phyloP scores from a whole-genome alignment of 1,284 basidiomycete genomes.

The Cryptococcus deneoformans region DNA sequence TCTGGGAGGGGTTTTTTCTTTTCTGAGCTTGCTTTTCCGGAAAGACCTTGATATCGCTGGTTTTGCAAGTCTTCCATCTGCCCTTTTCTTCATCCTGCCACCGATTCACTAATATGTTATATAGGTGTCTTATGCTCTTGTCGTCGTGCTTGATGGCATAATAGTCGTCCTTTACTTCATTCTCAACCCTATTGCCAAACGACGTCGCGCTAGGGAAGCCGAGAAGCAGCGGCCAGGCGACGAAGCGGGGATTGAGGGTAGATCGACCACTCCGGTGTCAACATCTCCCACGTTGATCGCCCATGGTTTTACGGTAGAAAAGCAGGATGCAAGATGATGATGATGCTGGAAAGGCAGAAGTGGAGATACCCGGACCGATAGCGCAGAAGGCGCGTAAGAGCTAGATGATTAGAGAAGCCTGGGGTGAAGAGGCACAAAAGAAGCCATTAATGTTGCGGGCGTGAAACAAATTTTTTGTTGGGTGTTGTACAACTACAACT shows the following conservation, averaged over 20 bases:
- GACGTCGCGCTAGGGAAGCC: conserved; percentile 31
- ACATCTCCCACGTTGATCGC: background rate
- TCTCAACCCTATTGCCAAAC: conserved; percentile 57
- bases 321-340: background rate
- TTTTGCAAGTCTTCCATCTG: conserved; percentile 53
- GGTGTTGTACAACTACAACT: too few relatives aligned
- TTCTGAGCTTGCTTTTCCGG: conserved; percentile 69
- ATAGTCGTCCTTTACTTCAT: conserved; percentile 61
- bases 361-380: background rate
- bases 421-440: too few relatives aligned
- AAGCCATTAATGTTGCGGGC: too few relatives aligned
- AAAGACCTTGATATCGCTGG: conserved; percentile 64
- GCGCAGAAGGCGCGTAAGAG: too few relatives aligned
- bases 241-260: background rate
- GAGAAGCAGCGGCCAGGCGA: background rate
- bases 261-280: background rate
- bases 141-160: conserved; percentile 59
- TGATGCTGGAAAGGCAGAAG: background rate
- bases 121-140: conserved; percentile 43
- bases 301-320: background rate
- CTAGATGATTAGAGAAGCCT: too few relatives aligned
- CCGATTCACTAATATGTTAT: too few relatives aligned
- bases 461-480: too few relatives aligned
- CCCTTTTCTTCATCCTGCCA: background rate
- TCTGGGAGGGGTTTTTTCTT: conserved; percentile 62